Evolutionary conservation across 176 grass and related monocot species (phyloP).

Genomic region (Neostapfia colusana): DNA sequence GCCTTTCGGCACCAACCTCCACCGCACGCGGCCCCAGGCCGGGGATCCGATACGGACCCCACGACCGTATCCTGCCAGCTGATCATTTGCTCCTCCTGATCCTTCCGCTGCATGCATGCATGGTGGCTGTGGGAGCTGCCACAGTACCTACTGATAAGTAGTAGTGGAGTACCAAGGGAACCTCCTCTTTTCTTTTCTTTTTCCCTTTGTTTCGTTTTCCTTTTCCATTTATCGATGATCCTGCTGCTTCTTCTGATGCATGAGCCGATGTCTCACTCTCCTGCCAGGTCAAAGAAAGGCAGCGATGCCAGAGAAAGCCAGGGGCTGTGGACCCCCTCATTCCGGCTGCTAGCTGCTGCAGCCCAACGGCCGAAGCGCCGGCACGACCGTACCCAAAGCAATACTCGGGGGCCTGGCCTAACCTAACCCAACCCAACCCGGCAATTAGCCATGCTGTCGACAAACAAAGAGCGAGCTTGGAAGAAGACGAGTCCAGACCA

Average conservation of each 20-base stretch:
- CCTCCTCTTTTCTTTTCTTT: slow-evolving; percentile 29
- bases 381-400: not conserved
- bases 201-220: slow-evolving; percentile 29
- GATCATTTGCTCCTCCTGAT: slow-evolving; percentile 1
- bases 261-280: slow-evolving; percentile 43
- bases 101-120: not conserved
- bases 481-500: no score
- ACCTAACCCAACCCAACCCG: not conserved
- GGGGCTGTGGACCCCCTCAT: slow-evolving; percentile 60
- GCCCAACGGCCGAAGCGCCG: slow-evolving; percentile 32
- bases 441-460: no score
- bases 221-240: slow-evolving; percentile 42
- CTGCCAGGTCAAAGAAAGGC: slow-evolving; percentile 78
- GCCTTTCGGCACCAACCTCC: slow-evolving; percentile 65
- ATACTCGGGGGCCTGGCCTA: no score
- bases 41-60: slow-evolving; percentile 49
- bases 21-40: slow-evolving; percentile 40
- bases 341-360: slow-evolving; percentile 50
- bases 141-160: not conserved
- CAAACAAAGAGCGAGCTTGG: no score
- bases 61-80: slow-evolving; percentile 11
- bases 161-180: not conserved
- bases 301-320: slow-evolving; percentile 81
- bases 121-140: not conserved
- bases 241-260: not conserved